Evolutionary conservation across 352 stramenopile species (phyloP).

Genomic region (Globisporangium nagaii): DNA sequence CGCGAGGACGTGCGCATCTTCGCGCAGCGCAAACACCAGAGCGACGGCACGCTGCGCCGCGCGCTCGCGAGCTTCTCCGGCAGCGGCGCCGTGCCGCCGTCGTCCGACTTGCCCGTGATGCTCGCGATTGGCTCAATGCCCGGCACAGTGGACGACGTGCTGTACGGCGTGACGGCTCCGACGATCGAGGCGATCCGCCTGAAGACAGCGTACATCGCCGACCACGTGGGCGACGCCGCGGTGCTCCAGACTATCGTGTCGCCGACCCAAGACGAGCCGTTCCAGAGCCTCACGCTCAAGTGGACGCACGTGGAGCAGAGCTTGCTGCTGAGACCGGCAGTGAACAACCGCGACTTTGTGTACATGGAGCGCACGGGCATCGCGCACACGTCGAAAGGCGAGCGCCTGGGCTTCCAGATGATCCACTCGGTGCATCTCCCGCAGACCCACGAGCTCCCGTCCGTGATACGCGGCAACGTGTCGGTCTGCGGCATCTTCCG

Average conservation of each 20-base stretch:
- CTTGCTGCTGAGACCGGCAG: not conserved
- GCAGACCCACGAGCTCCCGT: slow-evolving; percentile 22
- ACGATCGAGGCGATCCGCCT: slow-evolving; percentile 24
- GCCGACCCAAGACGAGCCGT: slow-evolving; percentile 1
- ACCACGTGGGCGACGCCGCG: not conserved
- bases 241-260: slow-evolving; percentile 1
- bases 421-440: slow-evolving; percentile 37
- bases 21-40: not conserved
- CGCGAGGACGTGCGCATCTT: slow-evolving; percentile 1
- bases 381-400: slow-evolving; percentile 17
- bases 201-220: slow-evolving; percentile 5
- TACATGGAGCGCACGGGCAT: slow-evolving; percentile 33
- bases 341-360: slow-evolving; percentile 39
- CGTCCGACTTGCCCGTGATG: slow-evolving; percentile 6
- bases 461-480: slow-evolving; percentile 15
- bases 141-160: slow-evolving; percentile 20
- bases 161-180: slow-evolving; percentile 27
- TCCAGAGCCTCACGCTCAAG: slow-evolving; percentile 29
- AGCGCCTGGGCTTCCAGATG: slow-evolving; percentile 30
- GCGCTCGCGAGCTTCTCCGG: not conserved
- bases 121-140: not conserved
- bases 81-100: not conserved
- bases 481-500: not conserved
- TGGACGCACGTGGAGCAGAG: slow-evolving; percentile 17
- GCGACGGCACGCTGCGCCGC: not conserved